These are phyloP conservation scores for Termitomyces sp. DNA, from an alignment of 768 basidiomycete species.

Conservation along the genomic window DNA sequence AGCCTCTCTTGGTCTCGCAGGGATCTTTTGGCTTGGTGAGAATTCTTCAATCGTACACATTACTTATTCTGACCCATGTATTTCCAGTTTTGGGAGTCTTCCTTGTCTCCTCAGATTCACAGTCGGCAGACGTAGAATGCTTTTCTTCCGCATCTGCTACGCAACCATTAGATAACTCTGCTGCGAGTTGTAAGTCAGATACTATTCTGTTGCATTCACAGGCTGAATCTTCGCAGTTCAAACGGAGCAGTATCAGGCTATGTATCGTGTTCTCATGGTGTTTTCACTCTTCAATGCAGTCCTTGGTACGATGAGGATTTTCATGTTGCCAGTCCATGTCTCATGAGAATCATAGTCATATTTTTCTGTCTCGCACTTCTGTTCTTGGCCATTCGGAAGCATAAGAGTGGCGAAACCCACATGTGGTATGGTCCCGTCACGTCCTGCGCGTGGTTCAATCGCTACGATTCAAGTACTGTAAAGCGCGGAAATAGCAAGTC, in stretches of 20 bases:
- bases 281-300: conserved; percentile 77
- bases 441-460: conserved; percentile 66
- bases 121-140: conserved; percentile 79
- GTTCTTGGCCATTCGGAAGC: conserved; percentile 36
- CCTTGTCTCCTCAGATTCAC: conserved; percentile 68
- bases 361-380: conserved; percentile 32
- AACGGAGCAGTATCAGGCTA: conserved; percentile 84
- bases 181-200: conserved; percentile 58
- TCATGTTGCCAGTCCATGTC: background rate
- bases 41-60: conserved; percentile 5
- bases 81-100: conserved; percentile 66
- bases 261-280: conserved; percentile 77
- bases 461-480: conserved; percentile 36
- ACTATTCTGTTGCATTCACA: background rate
- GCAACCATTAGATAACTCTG: conserved; percentile 46
- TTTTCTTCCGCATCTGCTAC: conserved; percentile 51
- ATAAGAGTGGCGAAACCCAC: conserved; percentile 39
- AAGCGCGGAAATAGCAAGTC: conserved; percentile 30
- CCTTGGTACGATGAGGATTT: conserved; percentile 41
- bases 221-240: conserved; percentile 46
- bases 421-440: conserved; percentile 75
- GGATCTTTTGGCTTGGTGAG: conserved; percentile 78
- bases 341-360: conserved; percentile 24
- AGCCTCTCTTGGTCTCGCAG: conserved; percentile 62
- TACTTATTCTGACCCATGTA: conserved; percentile 4